These are phyloP conservation scores for Bryoglossum gracile DNA, from an alignment of 495 filamentous ascomycete species.

Conservation along the genomic window DNA sequence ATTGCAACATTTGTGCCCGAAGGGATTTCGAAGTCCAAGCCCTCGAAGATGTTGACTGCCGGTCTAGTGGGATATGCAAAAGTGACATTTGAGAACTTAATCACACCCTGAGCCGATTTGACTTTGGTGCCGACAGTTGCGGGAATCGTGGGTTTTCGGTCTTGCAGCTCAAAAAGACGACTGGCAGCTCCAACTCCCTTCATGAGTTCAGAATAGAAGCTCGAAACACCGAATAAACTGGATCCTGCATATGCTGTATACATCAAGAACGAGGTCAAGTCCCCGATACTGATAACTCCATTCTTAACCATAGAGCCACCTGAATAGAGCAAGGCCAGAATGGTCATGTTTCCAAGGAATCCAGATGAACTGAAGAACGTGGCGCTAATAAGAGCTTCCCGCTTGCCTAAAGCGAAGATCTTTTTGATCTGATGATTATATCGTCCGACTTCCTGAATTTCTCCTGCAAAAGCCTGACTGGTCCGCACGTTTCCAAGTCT, in stretches of 20 bases:
- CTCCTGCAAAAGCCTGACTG: constrained; percentile 89
- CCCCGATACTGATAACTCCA: constrained; percentile 81
- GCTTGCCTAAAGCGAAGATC: constrained; percentile 81
- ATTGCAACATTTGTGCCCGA: constrained; percentile 93
- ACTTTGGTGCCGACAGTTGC: constrained; percentile 74
- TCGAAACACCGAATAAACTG: constrained; percentile 85
- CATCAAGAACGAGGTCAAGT: constrained; percentile 96
- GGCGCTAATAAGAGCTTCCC: constrained; percentile 79
- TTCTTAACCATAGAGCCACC: constrained; percentile 83
- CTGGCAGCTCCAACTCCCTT: constrained; percentile 95
- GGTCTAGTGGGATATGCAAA: constrained; percentile 91
- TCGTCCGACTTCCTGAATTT: constrained; percentile 77
- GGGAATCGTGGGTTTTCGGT: constrained; percentile 79
- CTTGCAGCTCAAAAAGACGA: constrained; percentile 91
- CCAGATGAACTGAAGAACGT: constrained; percentile 87
- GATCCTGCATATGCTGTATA: constrained; percentile 90
- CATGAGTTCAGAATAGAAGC: constrained; percentile 98
- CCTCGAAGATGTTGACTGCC: constrained; percentile 83
- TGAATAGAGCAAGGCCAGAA: constrained; percentile 83
- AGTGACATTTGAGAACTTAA: constrained; percentile 73
- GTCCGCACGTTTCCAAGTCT: constrained; percentile 92
- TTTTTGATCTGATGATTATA: constrained; percentile 89
- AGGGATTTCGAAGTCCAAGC: constrained; percentile 82
- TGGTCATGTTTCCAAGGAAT: constrained; percentile 91
- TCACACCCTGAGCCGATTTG: constrained; percentile 73